Conservation (phyloP, 352 stramenopile species). For the Pythium apleroticum region DNA sequence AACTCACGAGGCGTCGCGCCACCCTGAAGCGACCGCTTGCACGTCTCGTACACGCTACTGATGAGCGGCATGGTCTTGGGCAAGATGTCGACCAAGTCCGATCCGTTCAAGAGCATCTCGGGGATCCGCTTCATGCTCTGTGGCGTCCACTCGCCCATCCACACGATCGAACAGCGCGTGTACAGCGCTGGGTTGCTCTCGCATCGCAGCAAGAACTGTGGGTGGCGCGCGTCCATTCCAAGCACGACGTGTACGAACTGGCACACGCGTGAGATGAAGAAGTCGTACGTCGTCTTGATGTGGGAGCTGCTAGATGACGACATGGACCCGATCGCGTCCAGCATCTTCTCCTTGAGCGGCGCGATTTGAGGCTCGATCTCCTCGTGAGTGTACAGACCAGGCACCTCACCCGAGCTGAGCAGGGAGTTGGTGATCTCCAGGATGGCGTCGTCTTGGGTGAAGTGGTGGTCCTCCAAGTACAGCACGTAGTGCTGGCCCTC, state of each 20-base stretch:
- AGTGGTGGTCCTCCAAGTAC: constrained; percentile 94
- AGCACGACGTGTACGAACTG: constrained; percentile 90
- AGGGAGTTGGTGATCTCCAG: constrained; percentile 93
- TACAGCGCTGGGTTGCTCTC: constrained; percentile 94
- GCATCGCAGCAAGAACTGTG: constrained; percentile 84
- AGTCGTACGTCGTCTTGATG: constrained; percentile 91
- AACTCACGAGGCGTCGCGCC: constrained; percentile 84
- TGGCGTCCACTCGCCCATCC: constrained; percentile 92
- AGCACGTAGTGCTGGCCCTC: constrained; percentile 87
- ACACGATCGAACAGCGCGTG: constrained; percentile 89
- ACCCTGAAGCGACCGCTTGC: constrained; percentile 39
- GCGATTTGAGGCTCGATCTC: constrained; percentile 92
- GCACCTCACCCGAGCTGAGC: constrained; percentile 90
- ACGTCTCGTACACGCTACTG: constrained; percentile 60
- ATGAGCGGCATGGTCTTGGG: constrained; percentile 58
- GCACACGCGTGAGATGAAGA: constrained; percentile 90
- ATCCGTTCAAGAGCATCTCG: constrained; percentile 59
- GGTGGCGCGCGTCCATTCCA: constrained; percentile 66
- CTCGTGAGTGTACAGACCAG: constrained; percentile 92
- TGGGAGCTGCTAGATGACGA: constrained; percentile 35
- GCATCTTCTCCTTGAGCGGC: constrained; percentile 89
- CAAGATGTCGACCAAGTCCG: constrained; percentile 59
- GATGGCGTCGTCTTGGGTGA: constrained; percentile 82
- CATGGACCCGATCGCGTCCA: constrained; percentile 65
- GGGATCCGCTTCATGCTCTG: constrained; percentile 78